phyloP scores from a whole-genome alignment of 2,329 filamentous ascomycete genomes.

The Calonectria naviculata region DNA sequence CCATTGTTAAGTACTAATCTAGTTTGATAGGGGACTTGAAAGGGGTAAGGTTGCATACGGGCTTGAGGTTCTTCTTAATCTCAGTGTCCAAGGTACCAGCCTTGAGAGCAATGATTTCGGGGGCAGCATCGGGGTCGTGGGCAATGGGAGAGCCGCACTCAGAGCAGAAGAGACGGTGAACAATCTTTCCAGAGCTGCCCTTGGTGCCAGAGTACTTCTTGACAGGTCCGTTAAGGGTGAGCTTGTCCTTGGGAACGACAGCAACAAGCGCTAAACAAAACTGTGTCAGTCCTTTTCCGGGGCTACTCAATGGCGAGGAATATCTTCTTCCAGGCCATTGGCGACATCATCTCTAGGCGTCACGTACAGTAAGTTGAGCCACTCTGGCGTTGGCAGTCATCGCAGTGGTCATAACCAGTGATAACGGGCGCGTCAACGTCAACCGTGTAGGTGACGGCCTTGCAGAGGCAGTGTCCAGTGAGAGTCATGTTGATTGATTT shows the following conservation, averaged over 20 bases:
- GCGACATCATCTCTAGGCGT: background rate
- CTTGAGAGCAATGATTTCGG: slow-evolving; percentile 76
- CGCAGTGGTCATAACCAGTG: slow-evolving; percentile 77
- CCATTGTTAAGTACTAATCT: slow-evolving; percentile 19
- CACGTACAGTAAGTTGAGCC: slow-evolving; percentile 75
- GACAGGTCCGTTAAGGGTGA: slow-evolving; percentile 70
- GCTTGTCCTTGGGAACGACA: slow-evolving; percentile 74
- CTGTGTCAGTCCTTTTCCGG: slow-evolving; percentile 8
- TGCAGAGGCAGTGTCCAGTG: slow-evolving; percentile 77
- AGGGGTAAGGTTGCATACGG: slow-evolving; percentile 53
- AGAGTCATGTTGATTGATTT: slow-evolving; percentile 67
- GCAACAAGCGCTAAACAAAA: slow-evolving; percentile 67
- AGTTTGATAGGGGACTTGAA: background rate
- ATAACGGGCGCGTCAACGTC: slow-evolving; percentile 62
- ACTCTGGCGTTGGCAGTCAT: slow-evolving; percentile 78
- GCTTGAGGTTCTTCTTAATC: slow-evolving; percentile 76
- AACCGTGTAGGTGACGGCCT: slow-evolving; percentile 75
- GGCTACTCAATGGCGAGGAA: no score
- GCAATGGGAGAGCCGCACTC: slow-evolving; percentile 78
- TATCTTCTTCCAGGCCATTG: background rate
- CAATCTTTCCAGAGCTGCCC: slow-evolving; percentile 70
- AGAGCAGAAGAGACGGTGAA: slow-evolving; percentile 76
- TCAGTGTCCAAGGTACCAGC: slow-evolving; percentile 71
- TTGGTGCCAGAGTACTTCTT: slow-evolving; percentile 70
- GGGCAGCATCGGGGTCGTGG: slow-evolving; percentile 77